Conservation (phyloP, 805 yeast species). For the Candida namnaoensis region DNA sequence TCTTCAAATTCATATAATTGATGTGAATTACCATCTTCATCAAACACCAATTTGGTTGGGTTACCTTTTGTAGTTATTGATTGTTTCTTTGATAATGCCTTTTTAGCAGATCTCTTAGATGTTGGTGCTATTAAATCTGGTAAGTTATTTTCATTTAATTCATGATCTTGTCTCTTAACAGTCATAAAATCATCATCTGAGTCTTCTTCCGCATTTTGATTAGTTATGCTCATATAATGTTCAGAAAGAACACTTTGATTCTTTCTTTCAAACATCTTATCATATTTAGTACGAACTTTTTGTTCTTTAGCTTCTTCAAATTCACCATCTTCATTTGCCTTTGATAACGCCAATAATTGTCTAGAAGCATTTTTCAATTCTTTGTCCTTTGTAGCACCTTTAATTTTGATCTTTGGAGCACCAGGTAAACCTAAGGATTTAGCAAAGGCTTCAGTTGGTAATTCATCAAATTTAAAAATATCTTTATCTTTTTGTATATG, state of each 20-base stretch:
- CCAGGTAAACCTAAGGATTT: slow-evolving; percentile 89
- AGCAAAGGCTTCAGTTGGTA: slow-evolving; percentile 82
- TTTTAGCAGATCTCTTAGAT: slow-evolving; percentile 79
- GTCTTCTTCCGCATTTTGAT: slow-evolving; percentile 39
- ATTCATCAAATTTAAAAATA: slow-evolving; percentile 65
- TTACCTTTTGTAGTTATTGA: slow-evolving; percentile 52
- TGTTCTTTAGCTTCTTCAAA: slow-evolving; percentile 21
- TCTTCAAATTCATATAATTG: slow-evolving; percentile 86
- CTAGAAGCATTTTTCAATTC: slow-evolving; percentile 79
- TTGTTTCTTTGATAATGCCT: slow-evolving; percentile 79
- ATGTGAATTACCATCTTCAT: slow-evolving; percentile 91
- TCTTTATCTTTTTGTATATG: slow-evolving; percentile 83
- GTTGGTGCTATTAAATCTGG: slow-evolving; percentile 57
- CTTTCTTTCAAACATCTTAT: slow-evolving; percentile 90
- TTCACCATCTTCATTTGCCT: slow-evolving; percentile 61
- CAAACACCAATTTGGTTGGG: slow-evolving; percentile 77
- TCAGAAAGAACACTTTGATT: slow-evolving; percentile 90
- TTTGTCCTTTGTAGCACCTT: slow-evolving; percentile 43
- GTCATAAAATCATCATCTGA: slow-evolving; percentile 70
- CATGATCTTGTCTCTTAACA: slow-evolving; percentile 74
- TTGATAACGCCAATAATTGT: slow-evolving; percentile 47
- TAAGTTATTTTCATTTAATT: slow-evolving; percentile 50
- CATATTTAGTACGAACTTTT: slow-evolving; percentile 78
- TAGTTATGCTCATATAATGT: slow-evolving; percentile 72
- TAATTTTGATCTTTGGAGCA: slow-evolving; percentile 84